These are phyloP conservation scores for Ensete glaucum DNA, from an alignment of 176 grass and related monocot species.

Conservation along the genomic window DNA sequence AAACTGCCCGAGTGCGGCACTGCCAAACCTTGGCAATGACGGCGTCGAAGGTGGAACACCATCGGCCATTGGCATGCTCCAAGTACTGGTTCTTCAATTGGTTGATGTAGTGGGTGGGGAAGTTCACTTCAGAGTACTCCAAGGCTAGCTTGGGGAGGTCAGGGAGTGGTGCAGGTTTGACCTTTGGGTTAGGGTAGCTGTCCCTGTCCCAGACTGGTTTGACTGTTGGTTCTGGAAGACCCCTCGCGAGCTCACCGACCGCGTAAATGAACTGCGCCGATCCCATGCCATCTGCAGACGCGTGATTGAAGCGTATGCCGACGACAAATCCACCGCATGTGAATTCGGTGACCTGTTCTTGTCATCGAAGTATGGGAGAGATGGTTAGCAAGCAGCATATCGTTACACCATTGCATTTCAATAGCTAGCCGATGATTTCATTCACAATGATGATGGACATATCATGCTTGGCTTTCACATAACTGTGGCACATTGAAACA, in stretches of 20 bases:
- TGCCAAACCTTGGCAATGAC: constrained; percentile 16
- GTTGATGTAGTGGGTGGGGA: constrained; percentile 12
- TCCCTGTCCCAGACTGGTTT: constrained; percentile 22
- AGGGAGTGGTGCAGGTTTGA: constrained; percentile 4
- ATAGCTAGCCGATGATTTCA: not conserved
- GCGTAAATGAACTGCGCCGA: constrained; percentile 8
- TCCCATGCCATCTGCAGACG: constrained; percentile 9
- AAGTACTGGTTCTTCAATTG: not conserved
- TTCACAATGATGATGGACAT: not conserved
- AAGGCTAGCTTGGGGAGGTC: constrained; percentile 1
- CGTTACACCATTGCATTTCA: not conserved
- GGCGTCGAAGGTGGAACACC: constrained; percentile 20
- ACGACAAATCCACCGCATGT: constrained; percentile 21
- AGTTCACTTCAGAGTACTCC: constrained; percentile 2
- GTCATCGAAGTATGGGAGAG: not conserved
- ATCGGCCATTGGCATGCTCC: not conserved
- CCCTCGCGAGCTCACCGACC: not conserved
- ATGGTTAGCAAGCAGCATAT: not conserved
- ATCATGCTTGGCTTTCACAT: not conserved
- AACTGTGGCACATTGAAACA: not conserved
- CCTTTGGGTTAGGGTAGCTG: constrained; percentile 3
- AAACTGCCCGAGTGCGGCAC: constrained; percentile 1
- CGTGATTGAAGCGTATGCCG: constrained; percentile 14
- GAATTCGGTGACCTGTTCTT: constrained; percentile 27
- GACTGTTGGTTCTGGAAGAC: constrained; percentile 10